Evolutionary conservation across 192 early-diverging fungal genomes (phyloP).

Genomic region (Entomortierella parvispora): DNA sequence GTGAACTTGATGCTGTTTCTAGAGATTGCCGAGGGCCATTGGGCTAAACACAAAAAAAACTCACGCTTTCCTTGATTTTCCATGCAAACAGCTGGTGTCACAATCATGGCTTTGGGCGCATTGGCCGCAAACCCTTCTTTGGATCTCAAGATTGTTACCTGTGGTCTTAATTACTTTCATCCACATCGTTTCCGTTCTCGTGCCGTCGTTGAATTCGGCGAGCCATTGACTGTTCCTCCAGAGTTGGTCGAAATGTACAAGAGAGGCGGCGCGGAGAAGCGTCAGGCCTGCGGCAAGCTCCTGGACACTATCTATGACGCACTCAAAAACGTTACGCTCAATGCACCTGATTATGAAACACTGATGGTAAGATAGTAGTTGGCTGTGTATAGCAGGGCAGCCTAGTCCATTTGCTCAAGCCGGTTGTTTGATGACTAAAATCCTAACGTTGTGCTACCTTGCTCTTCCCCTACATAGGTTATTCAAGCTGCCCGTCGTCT

Average conservation of each 20-base stretch:
- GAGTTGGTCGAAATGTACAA: slow-evolving; percentile 89
- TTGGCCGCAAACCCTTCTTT: slow-evolving; percentile 85
- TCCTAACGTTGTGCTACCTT: neutral
- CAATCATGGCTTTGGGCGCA: slow-evolving; percentile 90
- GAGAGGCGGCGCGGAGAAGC: slow-evolving; percentile 82
- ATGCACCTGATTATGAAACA: slow-evolving; percentile 92
- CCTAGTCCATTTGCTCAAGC: neutral
- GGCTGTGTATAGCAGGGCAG: neutral
- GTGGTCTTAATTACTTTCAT: slow-evolving; percentile 95
- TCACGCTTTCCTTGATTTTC: neutral
- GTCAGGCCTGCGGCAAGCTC: slow-evolving; percentile 83
- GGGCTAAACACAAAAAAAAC: neutral
- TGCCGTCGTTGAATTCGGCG: slow-evolving; percentile 97
- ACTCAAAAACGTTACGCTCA: slow-evolving; percentile 90
- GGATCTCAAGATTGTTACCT: slow-evolving; percentile 94
- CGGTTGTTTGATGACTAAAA: neutral
- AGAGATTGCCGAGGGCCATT: neutral
- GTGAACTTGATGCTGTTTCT: neutral
- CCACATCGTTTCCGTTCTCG: slow-evolving; percentile 94
- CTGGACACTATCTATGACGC: slow-evolving; percentile 82
- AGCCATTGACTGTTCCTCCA: slow-evolving; percentile 81
- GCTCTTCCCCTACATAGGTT: slow-evolving; percentile 54
- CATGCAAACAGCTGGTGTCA: slow-evolving; percentile 68
- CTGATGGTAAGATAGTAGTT: slow-evolving; percentile 74
- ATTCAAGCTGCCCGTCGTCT: slow-evolving; percentile 94